phyloP scores from a whole-genome alignment of 208 protist species.

The Spongospora subterranea region DNA sequence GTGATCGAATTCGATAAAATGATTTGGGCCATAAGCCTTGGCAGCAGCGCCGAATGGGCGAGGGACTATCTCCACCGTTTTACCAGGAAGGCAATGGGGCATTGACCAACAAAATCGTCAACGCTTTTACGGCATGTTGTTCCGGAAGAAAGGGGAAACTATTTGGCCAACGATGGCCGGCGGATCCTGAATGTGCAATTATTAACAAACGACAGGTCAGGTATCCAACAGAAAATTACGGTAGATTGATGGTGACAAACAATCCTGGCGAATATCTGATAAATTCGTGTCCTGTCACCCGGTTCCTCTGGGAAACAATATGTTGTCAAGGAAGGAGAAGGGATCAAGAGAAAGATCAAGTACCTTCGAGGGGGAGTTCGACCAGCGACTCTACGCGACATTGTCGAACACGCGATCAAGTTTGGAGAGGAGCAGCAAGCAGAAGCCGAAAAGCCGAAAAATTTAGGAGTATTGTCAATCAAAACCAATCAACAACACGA shows the following conservation, averaged over 20 bases:
- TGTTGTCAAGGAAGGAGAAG: too few relatives aligned
- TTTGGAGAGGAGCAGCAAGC: too few relatives aligned
- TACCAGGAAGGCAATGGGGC: background rate
- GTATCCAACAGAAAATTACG: constrained; percentile 31
- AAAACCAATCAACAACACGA: too few relatives aligned
- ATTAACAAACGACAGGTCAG: background rate
- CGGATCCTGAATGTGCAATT: constrained; percentile 8
- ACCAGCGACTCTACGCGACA: too few relatives aligned
- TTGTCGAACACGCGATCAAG: too few relatives aligned
- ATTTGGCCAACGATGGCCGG: background rate
- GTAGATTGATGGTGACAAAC: background rate
- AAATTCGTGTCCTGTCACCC: background rate
- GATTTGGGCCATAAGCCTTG: background rate
- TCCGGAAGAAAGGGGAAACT: constrained; percentile 1
- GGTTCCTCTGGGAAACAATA: too few relatives aligned
- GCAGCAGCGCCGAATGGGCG: background rate
- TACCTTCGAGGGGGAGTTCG: too few relatives aligned
- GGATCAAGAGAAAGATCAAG: too few relatives aligned
- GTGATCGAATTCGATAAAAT: constrained; percentile 43
- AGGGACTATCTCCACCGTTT: background rate
- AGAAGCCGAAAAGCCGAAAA: too few relatives aligned
- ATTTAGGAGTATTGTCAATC: too few relatives aligned
- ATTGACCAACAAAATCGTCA: background rate
- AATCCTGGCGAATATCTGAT: background rate
- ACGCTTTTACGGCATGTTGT: background rate